phyloP scores from a whole-genome alignment of 2,329 filamentous ascomycete genomes.

The Alternaria brassicae region DNA sequence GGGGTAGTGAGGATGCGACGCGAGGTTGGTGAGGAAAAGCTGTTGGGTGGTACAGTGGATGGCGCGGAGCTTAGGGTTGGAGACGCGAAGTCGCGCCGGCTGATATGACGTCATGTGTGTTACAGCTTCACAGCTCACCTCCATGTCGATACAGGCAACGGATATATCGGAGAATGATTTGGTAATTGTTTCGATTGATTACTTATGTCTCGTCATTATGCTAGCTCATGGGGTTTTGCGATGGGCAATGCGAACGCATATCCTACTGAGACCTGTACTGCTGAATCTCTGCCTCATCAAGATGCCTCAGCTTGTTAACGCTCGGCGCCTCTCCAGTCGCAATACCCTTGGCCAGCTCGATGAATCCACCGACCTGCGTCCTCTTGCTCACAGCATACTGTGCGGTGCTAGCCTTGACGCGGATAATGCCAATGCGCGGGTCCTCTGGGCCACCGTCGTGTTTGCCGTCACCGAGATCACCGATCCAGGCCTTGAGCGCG shows the following conservation, averaged over 20 bases:
- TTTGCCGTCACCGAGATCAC: conserved; percentile 77
- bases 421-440: conserved; percentile 82
- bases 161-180: neutral
- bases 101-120: conserved; percentile 20
- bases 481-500: conserved; percentile 81
- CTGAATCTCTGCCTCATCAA: conserved; percentile 61
- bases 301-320: conserved; percentile 78
- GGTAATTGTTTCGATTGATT: neutral
- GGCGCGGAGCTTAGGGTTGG: neutral
- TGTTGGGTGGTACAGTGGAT: conserved; percentile 1
- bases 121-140: neutral
- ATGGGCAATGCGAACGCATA: too few relatives aligned
- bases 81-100: conserved; percentile 12
- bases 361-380: conserved; percentile 67
- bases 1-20: neutral
- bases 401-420: conserved; percentile 73
- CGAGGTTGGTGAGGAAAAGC: neutral
- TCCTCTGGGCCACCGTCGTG: conserved; percentile 85
- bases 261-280: conserved; percentile 46
- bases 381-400: conserved; percentile 73
- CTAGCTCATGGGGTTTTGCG: neutral
- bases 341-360: conserved; percentile 77
- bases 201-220: neutral
- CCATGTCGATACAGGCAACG: neutral
- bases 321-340: conserved; percentile 73